Evolutionary conservation across 371 early-diverging fungal species (phyloP), one percentile per base, ranked within the genome.

Genomic region (Mortierella sp.): DNA sequence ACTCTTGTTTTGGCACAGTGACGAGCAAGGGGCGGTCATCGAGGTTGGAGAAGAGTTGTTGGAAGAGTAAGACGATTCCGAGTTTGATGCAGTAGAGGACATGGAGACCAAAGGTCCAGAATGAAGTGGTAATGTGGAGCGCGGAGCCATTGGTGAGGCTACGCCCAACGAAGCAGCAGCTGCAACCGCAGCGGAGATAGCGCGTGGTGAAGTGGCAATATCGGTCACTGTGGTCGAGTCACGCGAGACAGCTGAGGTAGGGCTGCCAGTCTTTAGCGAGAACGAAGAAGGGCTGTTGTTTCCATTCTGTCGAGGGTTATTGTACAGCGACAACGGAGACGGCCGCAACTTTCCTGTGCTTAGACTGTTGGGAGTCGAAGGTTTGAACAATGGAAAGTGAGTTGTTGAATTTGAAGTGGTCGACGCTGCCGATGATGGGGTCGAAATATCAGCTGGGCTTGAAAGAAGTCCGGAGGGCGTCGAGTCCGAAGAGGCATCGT

Each of bases 361-460:
- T 65, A 75, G 84, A 70, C 65, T 80, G 78, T 76, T 75, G 13
- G 74, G 16, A 14, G 34, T 5, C 14, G 80, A 80, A 4, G 83
- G 73, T 45, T 84, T 80, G 70, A 84, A 84, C 21, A 84, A 73
- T 24, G 84, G 80, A 52, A 80, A 84, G 45, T 84, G 80, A 10
- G 60, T 72, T 16, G 72, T 34, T n/a, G 84, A 44, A 6, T 71
- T 77, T 1, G 80, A 48, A 7, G 77, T 45, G 19, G 83, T 24
- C 6, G 80, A 48, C 8, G 78, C 44, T 31, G 81, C 75, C 1
- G 81, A 77, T 0, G 72, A 80, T 9, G 77, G 60, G 1, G 72
- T 26, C 68, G 78, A 74, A 38, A 78, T 38, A 72, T 78, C 75
- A 28, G 84, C 73, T 50, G 84, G 76, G 42, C 80, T 79, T 13